phyloP scores from a whole-genome alignment of 768 basidiomycete species.

The Kwoniella heveanensis region DNA sequence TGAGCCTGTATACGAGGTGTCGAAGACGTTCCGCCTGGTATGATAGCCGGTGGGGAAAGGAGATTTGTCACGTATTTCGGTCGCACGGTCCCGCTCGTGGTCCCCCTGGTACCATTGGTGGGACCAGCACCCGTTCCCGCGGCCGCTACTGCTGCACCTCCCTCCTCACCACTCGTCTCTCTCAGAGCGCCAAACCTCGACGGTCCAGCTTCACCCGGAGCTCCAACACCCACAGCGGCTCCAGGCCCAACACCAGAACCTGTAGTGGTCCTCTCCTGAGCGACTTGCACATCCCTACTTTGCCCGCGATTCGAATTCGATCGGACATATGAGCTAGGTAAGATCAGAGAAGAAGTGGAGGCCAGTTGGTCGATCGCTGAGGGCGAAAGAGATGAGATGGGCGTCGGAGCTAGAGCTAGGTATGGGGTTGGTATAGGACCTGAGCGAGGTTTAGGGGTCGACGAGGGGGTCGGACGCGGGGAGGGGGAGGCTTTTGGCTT shows the following conservation, averaged over 20 bases:
- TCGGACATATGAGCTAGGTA: constrained; percentile 45
- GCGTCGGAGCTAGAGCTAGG: constrained; percentile 49
- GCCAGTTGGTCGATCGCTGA: constrained; percentile 27
- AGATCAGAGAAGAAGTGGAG: constrained; percentile 27
- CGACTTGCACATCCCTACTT: not conserved
- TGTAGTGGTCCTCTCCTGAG: not conserved
- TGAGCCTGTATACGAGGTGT: constrained; percentile 33
- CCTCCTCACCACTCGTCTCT: not conserved
- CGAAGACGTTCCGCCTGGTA: constrained; percentile 40
- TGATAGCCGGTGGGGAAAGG: constrained; percentile 43
- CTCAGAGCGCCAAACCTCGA: not conserved
- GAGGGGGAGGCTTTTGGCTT: constrained; percentile 32
- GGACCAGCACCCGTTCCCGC: no score
- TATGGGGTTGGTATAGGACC: constrained; percentile 45
- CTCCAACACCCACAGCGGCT: not conserved
- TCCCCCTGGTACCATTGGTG: not conserved
- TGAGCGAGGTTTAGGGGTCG: constrained; percentile 5
- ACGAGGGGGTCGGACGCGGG: not conserved
- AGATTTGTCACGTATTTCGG: constrained; percentile 37
- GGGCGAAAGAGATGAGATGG: constrained; percentile 32
- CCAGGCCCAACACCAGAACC: not conserved
- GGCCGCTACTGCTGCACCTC: no score
- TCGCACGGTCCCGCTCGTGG: constrained; percentile 10
- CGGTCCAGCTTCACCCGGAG: constrained; percentile 5
- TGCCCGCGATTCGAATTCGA: constrained; percentile 9